phyloP scores from a whole-genome alignment of 805 yeast species.

The Limtongia smithiae region DNA sequence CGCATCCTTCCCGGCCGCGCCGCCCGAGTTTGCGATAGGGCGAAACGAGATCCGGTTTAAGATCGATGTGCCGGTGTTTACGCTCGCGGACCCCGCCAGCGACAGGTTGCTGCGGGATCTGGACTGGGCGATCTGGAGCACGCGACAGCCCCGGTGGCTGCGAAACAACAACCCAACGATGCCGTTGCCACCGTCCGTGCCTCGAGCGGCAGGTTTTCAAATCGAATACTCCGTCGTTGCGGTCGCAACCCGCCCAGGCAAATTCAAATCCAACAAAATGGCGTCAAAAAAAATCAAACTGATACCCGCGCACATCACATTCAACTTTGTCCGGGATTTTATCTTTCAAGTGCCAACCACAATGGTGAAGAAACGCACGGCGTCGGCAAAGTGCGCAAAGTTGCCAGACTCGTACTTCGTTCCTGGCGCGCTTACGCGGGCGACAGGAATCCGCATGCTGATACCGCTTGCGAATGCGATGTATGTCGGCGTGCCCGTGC shows the following conservation, averaged over 20 bases:
- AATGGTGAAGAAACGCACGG: background rate
- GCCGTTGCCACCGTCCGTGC: constrained; percentile 14
- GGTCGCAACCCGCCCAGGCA: constrained; percentile 8
- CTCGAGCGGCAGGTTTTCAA: background rate
- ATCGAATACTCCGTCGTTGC: constrained; percentile 10
- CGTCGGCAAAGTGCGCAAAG: constrained; percentile 7
- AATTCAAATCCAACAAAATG: constrained; percentile 2
- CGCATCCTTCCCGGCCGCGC: background rate
- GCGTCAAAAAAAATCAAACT: background rate
- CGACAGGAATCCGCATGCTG: constrained; percentile 11
- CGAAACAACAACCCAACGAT: background rate
- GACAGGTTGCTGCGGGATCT: constrained; percentile 1
- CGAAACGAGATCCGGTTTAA: constrained; percentile 1
- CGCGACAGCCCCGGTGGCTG: background rate
- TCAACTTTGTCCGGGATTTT: background rate
- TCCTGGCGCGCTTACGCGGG: constrained; percentile 13
- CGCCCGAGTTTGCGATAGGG: constrained; percentile 1
- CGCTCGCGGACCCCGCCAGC: constrained; percentile 1
- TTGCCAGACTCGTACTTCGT: constrained; percentile 21
- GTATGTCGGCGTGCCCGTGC: constrained; percentile 10
- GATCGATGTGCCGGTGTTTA: constrained; percentile 12
- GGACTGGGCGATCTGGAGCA: constrained; percentile 1
- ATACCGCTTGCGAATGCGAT: constrained; percentile 11
- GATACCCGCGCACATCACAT: constrained; percentile 4
- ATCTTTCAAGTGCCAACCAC: background rate